Evolutionary conservation across 2,329 filamentous ascomycete species (phyloP).

Genomic region (Exserohilum rostratum): DNA sequence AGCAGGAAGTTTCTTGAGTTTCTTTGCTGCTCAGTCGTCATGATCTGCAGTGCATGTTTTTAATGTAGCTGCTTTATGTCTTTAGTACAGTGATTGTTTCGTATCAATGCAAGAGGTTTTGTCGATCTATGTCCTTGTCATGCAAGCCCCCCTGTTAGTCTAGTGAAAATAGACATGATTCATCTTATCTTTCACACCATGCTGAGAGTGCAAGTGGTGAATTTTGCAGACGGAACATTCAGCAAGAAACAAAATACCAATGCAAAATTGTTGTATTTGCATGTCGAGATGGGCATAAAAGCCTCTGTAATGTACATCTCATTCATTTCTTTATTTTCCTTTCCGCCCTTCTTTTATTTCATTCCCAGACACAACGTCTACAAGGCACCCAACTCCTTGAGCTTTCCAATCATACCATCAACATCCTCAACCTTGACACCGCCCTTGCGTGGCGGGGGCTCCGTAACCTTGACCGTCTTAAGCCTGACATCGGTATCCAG

Average conservation of each 20-base stretch:
- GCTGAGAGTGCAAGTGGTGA: no score
- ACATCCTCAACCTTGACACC: constrained; percentile 98
- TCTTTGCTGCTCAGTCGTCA: constrained; percentile 62
- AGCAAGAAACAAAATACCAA: no score
- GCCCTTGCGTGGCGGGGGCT: constrained; percentile 85
- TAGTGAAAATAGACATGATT: no score
- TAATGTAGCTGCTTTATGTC: neutral
- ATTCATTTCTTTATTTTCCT: neutral
- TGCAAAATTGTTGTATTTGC: no score
- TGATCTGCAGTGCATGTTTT: neutral
- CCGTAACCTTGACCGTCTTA: constrained; percentile 88
- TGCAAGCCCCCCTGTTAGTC: no score
- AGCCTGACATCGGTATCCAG: constrained; percentile 75
- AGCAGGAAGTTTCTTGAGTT: constrained; percentile 87
- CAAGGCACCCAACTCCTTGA: constrained; percentile 94
- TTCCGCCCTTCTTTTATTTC: neutral
- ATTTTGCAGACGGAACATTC: no score
- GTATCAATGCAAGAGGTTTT: no score
- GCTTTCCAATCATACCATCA: constrained; percentile 87
- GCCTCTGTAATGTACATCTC: no score
- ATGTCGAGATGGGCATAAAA: no score
- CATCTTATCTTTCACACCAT: no score
- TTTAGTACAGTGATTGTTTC: no score
- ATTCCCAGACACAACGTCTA: constrained; percentile 53
- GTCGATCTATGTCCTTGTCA: no score